Base-by-base conservation (phyloP, 73 alveolate genomes). In the Paramecium octaurelia region DNA sequence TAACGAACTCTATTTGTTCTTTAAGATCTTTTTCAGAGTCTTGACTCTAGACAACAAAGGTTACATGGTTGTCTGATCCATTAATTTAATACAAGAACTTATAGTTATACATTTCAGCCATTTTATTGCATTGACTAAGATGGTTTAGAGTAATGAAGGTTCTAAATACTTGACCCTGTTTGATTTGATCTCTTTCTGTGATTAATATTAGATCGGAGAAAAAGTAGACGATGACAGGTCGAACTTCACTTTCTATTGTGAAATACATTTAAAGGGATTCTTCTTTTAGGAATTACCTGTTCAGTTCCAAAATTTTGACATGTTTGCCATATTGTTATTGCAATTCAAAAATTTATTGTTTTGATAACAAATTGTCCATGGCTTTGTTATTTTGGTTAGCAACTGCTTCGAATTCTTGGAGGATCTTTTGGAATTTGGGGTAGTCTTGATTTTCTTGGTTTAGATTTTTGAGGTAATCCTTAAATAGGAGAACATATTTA, bases 341-440 rank as follows among this genome's bases (percentile, higher is more conserved):
- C 20, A 80, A 48, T 80, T 80, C 91, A 80, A 80, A 80, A 11
- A 80, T n/a, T 80, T 80, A 40, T 46, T 20, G 8, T 21, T 80
- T 80, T 80, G 48, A 18, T 80, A 80, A 24, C 7, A 43, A 20
- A 44, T 5, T 80, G 20, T 80, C 91, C 70, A 80, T 42, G 3
- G 34, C 29, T 44, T 80, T 80, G 27, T 80, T 80, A 48, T 80
- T 80, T 42, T 80, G 12, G 24, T 80, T 48, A 20, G 46, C 57
- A 44, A 80, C 91, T 8, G 48, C 20, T 46, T 80, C 73, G 24
- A 80, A 80, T 44, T 20, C 48, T 4, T 44, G n/a, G 4, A 80
- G 50, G 20, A 42, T 24, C 18, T 40, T 80, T 24, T 80, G 20
- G 6, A 80, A 24, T 16, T 43, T 42, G 6, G 48, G 35, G 46